Conservation (phyloP, 345 rosid genomes). For the Iberis pinnata region DNA sequence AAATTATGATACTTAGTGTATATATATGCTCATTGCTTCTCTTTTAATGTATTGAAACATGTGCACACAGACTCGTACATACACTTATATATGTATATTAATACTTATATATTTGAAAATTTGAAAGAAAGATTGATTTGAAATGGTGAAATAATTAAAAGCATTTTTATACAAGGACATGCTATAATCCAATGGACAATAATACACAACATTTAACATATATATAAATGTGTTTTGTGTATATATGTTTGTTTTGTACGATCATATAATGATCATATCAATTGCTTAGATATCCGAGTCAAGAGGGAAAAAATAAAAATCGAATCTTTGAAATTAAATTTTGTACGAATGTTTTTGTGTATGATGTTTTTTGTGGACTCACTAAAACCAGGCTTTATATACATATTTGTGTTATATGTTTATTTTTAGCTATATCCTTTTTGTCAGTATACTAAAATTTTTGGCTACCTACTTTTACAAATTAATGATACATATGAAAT, state of each 20-base stretch:
- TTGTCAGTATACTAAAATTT: slow-evolving; percentile 28
- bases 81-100: background rate
- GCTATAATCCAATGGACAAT: slow-evolving; percentile 26
- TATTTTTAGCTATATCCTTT: slow-evolving; percentile 12
- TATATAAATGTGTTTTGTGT: slow-evolving; percentile 16
- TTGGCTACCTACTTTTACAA: slow-evolving; percentile 11
- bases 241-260: slow-evolving; percentile 22
- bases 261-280: slow-evolving; percentile 16
- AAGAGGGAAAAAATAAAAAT: slow-evolving; percentile 8
- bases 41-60: slow-evolving; percentile 28
- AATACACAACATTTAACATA: slow-evolving; percentile 20
- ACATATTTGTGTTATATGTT: slow-evolving; percentile 22
- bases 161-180: slow-evolving; percentile 10
- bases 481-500: background rate
- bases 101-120: background rate
- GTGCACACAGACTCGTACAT: slow-evolving; percentile 18
- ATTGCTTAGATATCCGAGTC: slow-evolving; percentile 31
- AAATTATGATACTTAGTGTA: slow-evolving; percentile 28
- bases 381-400: slow-evolving; percentile 27
- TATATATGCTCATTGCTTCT: slow-evolving; percentile 18
- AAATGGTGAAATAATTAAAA: slow-evolving; percentile 22
- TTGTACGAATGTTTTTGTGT: slow-evolving; percentile 14
- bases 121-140: slow-evolving; percentile 28
- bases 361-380: slow-evolving; percentile 12
- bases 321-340: too few species aligned